A percentile compares a stretch with the other conserved stretches of the same genome.
These are phyloP conservation scores for Phyllosticta capitalensis DNA, from an alignment of 2,329 filamentous ascomycete genomes.

Conservation along the genomic window DNA sequence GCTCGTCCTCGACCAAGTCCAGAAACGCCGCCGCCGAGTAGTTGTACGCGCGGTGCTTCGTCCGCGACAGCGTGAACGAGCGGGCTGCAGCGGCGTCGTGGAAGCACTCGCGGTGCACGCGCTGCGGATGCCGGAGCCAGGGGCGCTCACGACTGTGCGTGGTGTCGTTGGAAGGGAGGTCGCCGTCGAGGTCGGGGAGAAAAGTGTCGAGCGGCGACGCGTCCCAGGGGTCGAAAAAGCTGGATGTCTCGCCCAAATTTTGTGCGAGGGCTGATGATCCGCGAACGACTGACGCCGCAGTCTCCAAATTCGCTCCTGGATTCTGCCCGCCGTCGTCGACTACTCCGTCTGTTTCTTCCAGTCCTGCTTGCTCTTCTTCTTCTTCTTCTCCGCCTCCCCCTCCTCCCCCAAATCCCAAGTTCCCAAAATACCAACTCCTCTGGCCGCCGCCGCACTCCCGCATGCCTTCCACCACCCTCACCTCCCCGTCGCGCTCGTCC, in stretches of 20 bases:
- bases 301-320: too few relatives aligned
- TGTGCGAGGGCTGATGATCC: too few relatives aligned
- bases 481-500: constrained; percentile 48
- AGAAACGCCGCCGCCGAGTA: constrained; percentile 45
- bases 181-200: not conserved
- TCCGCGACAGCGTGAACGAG: constrained; percentile 44
- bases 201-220: not conserved
- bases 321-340: too few relatives aligned
- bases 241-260: too few relatives aligned
- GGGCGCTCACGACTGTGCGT: constrained; percentile 13
- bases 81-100: constrained; percentile 15
- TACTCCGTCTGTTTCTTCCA: too few relatives aligned
- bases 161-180: not conserved
- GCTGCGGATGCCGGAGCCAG: constrained; percentile 38
- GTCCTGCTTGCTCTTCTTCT: not conserved
- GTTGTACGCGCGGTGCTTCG: constrained; percentile 48
- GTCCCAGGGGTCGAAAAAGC: not conserved
- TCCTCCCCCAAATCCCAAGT: not conserved
- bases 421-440: not conserved
- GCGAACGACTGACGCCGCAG: too few relatives aligned
- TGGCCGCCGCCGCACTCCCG: constrained; percentile 46
- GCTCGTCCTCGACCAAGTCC: constrained; percentile 48
- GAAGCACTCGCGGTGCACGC: constrained; percentile 17
- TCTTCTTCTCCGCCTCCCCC: not conserved
- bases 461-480: constrained; percentile 57